A percentile compares a stretch with the other conserved stretches of the same genome.
phyloP scores from a whole-genome alignment of 176 grass and related monocot species.

The Pharus latifolius region DNA sequence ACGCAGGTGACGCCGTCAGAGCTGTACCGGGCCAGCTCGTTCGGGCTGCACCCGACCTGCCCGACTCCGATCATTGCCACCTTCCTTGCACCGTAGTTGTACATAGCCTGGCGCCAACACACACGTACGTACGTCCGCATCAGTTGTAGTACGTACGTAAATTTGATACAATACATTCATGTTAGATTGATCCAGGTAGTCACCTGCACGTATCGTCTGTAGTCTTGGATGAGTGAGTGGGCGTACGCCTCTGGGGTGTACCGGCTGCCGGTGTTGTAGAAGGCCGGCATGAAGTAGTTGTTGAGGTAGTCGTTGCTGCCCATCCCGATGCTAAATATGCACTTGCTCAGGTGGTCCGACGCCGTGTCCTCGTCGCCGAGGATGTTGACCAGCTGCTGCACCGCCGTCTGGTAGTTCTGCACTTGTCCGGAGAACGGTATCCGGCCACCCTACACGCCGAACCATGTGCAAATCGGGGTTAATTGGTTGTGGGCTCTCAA shows the following conservation, averaged over 20 bases:
- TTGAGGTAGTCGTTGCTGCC: constrained; percentile 99
- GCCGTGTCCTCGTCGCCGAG: constrained; percentile 77
- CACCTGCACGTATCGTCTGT: constrained; percentile 48
- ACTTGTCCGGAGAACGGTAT: constrained; percentile 72
- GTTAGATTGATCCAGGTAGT: not conserved
- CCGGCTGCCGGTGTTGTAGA: constrained; percentile 59
- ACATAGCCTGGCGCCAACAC: constrained; percentile 31
- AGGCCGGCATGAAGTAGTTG: constrained; percentile 98
- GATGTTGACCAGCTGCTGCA: constrained; percentile 56
- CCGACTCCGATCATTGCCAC: constrained; percentile 79
- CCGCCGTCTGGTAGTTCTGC: constrained; percentile 84
- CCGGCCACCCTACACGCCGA: constrained; percentile 30
- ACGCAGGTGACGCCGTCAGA: constrained; percentile 60
- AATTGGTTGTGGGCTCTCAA: too few species aligned
- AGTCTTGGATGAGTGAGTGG: constrained; percentile 51
- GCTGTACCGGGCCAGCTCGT: constrained; percentile 65
- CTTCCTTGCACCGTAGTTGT: constrained; percentile 80
- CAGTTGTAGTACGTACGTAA: too few species aligned
- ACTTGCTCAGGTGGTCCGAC: constrained; percentile 60
- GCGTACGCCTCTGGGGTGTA: constrained; percentile 64
- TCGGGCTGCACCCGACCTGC: constrained; percentile 79
- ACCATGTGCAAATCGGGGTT: not conserved
- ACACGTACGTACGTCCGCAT: too few species aligned
- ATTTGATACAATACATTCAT: too few species aligned
- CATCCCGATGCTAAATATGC: constrained; percentile 93